A percentile compares a stretch with the other conserved stretches of the same genome.
Conservation (phyloP, 1,284 basidiomycete species). For the Fomitopsis schrenkii region DNA sequence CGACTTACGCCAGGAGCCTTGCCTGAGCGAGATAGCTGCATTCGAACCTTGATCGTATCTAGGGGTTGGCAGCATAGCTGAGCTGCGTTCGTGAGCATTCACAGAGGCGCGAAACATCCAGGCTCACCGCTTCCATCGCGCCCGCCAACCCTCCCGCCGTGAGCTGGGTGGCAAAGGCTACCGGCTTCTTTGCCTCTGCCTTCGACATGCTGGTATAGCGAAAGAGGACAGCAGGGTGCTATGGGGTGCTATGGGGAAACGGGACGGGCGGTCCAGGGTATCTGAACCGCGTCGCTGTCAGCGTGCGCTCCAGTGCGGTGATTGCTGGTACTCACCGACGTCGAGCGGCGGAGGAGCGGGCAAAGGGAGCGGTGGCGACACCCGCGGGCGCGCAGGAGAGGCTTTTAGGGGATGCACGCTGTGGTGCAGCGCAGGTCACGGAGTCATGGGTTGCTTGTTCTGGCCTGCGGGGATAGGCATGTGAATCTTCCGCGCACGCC, state of each 20-base stretch:
- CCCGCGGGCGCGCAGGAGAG: neutral
- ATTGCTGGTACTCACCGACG: neutral
- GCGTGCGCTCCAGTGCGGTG: neutral
- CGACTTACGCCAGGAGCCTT: constrained; percentile 73
- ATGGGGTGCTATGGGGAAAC: neutral
- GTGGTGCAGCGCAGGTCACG: neutral
- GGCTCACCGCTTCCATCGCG: constrained; percentile 83
- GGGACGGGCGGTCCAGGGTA: neutral
- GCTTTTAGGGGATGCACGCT: neutral
- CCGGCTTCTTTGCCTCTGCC: constrained; percentile 59
- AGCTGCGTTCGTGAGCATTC: neutral
- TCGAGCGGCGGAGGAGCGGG: neutral
- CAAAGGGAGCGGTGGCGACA: neutral
- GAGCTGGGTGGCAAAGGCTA: constrained; percentile 86
- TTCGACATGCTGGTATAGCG: constrained; percentile 45
- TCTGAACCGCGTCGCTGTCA: neutral
- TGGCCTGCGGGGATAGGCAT: neutral
- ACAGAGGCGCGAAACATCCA: neutral
- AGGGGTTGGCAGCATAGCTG: constrained; percentile 81
- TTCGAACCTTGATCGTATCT: constrained; percentile 98
- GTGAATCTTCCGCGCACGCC: neutral
- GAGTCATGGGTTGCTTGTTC: neutral
- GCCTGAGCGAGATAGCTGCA: constrained; percentile 90
- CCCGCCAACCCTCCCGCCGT: constrained; percentile 91
- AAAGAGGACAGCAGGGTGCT: neutral